Evolutionary conservation across 805 yeast genomes (phyloP), one percentile per base, ranked within the genome.

Genomic region (Sporopachydermia quercuum): DNA sequence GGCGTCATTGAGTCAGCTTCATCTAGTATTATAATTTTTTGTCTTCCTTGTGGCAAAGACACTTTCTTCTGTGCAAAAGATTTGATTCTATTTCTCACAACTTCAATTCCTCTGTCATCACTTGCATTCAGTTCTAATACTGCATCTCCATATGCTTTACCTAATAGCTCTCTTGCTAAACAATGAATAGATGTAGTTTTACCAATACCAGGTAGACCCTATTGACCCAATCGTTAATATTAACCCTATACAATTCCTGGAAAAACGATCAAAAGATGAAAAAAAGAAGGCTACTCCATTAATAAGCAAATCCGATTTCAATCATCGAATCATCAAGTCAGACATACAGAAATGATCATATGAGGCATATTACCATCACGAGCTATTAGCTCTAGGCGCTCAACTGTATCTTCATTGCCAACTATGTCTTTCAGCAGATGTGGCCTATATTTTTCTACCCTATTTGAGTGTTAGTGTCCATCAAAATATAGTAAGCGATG

Each of bases 361-460:
- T 91, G 96, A 1, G 98, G 97, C 84, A 91, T 80, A 59, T 91
- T 91, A 19, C 98, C 98, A 51, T 87, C 95, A 37, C 71, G 61
- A 3, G 93, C 95, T 39, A 91, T 87, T 44, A 84, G 72, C 50
- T 78, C 73, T 40, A 91, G 66, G 33, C 96, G 70, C 44, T 78
- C 85, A 3, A 91, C 70, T 3, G 97, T 89, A 45, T 87, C 97
- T 41, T 71, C 78, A 51, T 91, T 91, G 5, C 98, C 98, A 6
- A 89, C 97, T 17, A 91, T 78, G 51, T 91, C 97, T 37, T 74
- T 71, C 18, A 91, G 63, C 15, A 65, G 57, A 33, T 70, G 65
- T 0, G 98, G 98, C 44, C 98, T 74, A 55, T 91, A 91, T 54
- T 91, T 91, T 52, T 91, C 98, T n/a, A 91, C 97, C 93, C 85